phyloP scores from a whole-genome alignment of 257 asterid genomes.

The Paulownia fortunei region DNA sequence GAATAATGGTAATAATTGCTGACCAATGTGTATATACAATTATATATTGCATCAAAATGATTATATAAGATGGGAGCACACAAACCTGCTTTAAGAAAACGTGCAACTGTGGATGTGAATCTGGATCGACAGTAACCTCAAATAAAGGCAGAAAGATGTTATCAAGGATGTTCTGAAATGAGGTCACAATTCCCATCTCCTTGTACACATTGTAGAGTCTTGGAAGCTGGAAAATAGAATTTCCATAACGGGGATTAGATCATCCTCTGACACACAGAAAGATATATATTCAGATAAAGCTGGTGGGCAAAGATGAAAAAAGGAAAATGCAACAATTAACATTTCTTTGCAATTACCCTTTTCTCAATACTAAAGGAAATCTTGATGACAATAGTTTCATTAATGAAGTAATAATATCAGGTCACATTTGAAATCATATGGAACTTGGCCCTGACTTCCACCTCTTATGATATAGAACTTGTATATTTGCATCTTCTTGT shows the following conservation, averaged over 20 bases:
- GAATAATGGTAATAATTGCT: not conserved
- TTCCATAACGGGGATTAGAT: constrained; percentile 22
- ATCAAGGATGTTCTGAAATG: constrained; percentile 81
- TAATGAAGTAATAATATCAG: not conserved
- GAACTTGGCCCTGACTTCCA: too few relatives aligned
- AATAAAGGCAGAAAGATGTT: constrained; percentile 75
- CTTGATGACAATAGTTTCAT: not conserved
- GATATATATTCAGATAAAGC: not conserved
- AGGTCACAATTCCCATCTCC: constrained; percentile 84
- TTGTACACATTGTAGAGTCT: constrained; percentile 76
- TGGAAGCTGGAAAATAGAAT: constrained; percentile 62
- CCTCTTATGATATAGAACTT: too few relatives aligned
- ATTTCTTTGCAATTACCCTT: not conserved
- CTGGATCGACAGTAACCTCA: constrained; percentile 78
- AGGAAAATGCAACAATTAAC: not conserved
- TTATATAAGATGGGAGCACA: not conserved
- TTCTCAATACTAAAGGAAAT: not conserved
- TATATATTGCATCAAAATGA: constrained; percentile 11
- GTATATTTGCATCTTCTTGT: too few relatives aligned
- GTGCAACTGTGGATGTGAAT: constrained; percentile 83
- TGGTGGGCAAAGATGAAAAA: not conserved
- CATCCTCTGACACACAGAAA: constrained; percentile 2
- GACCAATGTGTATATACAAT: not conserved
- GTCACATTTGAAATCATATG: not conserved
- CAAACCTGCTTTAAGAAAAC: constrained; percentile 72